Evolutionary conservation across 2,329 filamentous ascomycete genomes (phyloP), one percentile per base, ranked within the genome.

Genomic region (Colletotrichum simmondsii): DNA sequence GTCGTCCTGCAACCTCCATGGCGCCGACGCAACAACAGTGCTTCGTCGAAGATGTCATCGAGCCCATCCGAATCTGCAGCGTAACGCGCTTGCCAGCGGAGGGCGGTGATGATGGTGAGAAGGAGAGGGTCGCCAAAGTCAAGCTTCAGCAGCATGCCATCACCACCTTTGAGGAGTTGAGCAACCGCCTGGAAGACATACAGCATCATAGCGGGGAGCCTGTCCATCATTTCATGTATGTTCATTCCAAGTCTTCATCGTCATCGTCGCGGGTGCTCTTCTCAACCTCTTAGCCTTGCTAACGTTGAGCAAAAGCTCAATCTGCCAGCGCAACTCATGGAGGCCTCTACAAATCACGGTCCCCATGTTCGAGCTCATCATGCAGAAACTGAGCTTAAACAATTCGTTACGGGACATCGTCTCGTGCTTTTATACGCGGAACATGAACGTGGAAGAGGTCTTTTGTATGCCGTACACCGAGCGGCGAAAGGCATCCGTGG

Each of bases 261-360:
- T 46, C 7, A 4, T 19, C 6, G 19, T 19, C 6, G 42, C 32
- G 32, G 32, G 32, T 1, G 24, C 24, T n/a, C 24, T 7, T 5
- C 26, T 56, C 6, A 56, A 28, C 14, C 0, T 35, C 32, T 11
- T 5, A 35, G 1, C 30, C n/a, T 59, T 30, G 10, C 30, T 59
- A 2, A 59, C 12, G 19, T 56, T 2, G 3, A 4, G 4, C 56
- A 6, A 32, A 14, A 66, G 64, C 26, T 66, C 64, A 19, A 49
- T 66, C 22, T 59, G 64, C 37, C 64, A 66, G 10, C 37, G 53
- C 12, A 59, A 66, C 19, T 66, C 64, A 32, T 66, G 64, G 64
- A 35, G 64, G n/a, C 64, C 64, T 5, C 14, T 66, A 12, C 64
- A 66, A 7, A 66, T 66, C 6, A 66, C 64, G 2, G 12, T 24